Base-by-base conservation (phyloP, 768 basidiomycete species). In the Rossbeevera mucosa region DNA sequence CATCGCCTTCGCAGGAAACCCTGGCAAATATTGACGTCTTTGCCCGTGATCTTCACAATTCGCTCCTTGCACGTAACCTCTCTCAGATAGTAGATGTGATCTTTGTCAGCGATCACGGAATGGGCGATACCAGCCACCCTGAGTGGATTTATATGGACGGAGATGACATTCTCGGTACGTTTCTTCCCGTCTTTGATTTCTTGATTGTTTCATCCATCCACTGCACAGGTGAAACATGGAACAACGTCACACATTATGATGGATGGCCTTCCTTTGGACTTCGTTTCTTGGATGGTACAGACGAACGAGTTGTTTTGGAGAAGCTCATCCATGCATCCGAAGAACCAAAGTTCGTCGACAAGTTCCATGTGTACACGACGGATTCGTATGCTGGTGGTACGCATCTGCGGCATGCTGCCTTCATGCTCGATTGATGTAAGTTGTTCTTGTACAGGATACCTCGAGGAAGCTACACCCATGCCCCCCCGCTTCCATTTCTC, bases 201-300 rank as follows among this genome's bases (percentile, higher is more conserved):
- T 14, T 16, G 22, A 14, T 50, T 36, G 4, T 16, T 8, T 51
- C 2, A 48, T 50, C 25, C 20, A 50, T 33, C 9, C 16, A 43
- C 14, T 8, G 3, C 16, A 44, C 24, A 65, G 64, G 60, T n/a
- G 57, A 65, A 6, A 52, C 58, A 21, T 67, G 67, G 66, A 47
- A 43, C 16, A 60, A 59, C 21, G 57, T 67, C 2, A 66, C 64
- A 1, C 88, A 91, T 60, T 77, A 82, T 56, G 93, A 95, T 54
- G 83, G 94, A 38, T 94, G 91, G 92, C 94, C 93, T 11, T 80
- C 86, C 1, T 86, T 91, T 76, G 94, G 94, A 2, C 69, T 96
- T 47, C 80, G 93, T 22, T 92, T 95, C 72, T 64, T 72, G 16
- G 59, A 76, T 1, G 70, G 68, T n/a, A 74, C 78, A 1, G 87